Evolutionary conservation across 768 basidiomycete species (phyloP).

Genomic region (Rhizopogon roseolus): DNA sequence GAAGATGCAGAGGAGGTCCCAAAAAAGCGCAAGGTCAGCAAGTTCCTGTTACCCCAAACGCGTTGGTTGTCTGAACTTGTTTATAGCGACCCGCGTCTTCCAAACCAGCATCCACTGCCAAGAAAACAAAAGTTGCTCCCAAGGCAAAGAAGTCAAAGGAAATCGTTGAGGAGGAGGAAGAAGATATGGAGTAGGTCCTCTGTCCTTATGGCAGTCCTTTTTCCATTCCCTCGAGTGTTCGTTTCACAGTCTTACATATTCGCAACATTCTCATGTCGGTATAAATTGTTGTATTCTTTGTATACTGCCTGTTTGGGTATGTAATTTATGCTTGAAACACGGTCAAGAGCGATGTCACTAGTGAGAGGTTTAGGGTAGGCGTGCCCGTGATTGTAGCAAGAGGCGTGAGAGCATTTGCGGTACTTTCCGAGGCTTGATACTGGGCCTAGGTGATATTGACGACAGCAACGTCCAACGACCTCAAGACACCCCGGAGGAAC

Average conservation of each 20-base stretch:
- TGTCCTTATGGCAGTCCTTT: not conserved
- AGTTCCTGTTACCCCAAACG: not conserved
- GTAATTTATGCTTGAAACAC: no score
- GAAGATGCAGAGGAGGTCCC: constrained; percentile 33
- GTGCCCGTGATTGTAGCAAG: not conserved
- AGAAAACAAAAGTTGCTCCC: constrained; percentile 28
- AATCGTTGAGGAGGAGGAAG: constrained; percentile 40
- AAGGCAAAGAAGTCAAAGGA: constrained; percentile 40
- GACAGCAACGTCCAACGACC: constrained; percentile 12
- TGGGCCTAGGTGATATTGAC: constrained; percentile 4
- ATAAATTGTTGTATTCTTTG: no score
- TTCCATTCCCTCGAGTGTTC: not conserved
- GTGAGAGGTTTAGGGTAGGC: constrained; percentile 22
- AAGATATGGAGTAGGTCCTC: constrained; percentile 25
- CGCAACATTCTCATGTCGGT: no score
- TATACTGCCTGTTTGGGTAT: no score
- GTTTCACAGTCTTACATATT: no score
- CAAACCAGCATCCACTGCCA: constrained; percentile 42
- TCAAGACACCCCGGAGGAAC: constrained; percentile 16
- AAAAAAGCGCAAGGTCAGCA: constrained; percentile 71
- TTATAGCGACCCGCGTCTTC: constrained; percentile 36
- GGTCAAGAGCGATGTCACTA: no score
- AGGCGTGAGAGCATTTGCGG: constrained; percentile 18
- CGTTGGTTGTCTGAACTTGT: constrained; percentile 8
- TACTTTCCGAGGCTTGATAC: constrained; percentile 13